Conservation (phyloP, 176 grass and related monocot species). For the Oryza brachyantha region DNA sequence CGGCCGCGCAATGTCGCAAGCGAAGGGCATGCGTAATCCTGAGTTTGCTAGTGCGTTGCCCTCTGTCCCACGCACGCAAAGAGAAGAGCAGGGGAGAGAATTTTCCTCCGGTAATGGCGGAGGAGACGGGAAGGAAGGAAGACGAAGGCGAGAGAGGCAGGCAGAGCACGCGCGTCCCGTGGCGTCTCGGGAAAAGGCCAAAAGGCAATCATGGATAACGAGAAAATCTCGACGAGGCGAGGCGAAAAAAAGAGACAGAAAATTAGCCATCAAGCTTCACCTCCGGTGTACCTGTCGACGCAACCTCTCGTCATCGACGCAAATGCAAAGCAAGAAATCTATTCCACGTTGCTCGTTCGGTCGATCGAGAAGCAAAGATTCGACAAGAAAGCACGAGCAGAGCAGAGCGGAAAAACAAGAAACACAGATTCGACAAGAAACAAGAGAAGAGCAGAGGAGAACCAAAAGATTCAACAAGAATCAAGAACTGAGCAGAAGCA, state of each 20-base stretch:
- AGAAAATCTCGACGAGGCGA: background rate
- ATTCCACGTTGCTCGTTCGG: background rate
- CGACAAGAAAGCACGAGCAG: no score
- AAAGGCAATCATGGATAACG: background rate
- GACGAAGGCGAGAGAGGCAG: background rate
- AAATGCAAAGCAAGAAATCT: background rate
- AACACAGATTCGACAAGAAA: background rate
- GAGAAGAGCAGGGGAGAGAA: background rate
- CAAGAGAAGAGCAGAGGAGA: no score
- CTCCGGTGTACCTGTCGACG: background rate
- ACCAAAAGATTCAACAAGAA: no score
- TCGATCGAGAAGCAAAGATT: background rate
- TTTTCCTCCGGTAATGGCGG: background rate
- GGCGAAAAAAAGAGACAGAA: no score
- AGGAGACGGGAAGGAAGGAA: background rate
- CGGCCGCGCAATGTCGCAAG: background rate
- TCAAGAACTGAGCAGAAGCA: no score
- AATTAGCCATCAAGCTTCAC: no score
- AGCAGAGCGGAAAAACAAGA: no score
- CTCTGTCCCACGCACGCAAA: background rate
- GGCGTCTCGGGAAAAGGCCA: no score
- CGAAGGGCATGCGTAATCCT: background rate
- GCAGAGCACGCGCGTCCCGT: constrained; percentile 21
- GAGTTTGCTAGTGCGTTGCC: no score
- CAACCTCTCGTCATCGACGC: background rate